Base-by-base conservation (phyloP, 257 asterid genomes). In the Ehretia macrophylla region DNA sequence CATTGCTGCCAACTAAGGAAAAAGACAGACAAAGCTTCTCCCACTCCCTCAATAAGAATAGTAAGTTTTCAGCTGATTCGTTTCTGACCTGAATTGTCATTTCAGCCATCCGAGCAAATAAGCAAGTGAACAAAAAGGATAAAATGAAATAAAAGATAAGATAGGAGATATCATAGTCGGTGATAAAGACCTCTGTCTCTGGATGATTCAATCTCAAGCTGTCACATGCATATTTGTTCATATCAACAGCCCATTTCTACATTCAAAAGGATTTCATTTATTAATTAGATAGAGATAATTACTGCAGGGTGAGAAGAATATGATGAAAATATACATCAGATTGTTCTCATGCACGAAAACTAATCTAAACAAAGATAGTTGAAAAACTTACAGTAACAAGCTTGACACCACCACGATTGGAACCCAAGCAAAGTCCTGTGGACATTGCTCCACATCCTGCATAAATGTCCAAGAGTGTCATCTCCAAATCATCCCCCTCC, bases 371-470 rank as follows among this genome's bases (percentile, higher is more conserved):
- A 59, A 51, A 40, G 11, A n/a, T n/a, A n/a, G n/a, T n/a, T 21
- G 20, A 17, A 58, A 59, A 66, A 73, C 75, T 65, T 67, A 84
- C 88, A 0, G 89, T 77, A 32, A 77, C 70, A 18, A 84, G 83
- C 20, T 77, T 77, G 14, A 77, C 86, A 6, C 86, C 93, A 56
- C 52, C 8, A 18, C 75, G 77, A 14, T 71, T 77, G 21, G 86
- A 86, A 67, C 93, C 93, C 17, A 84, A 75, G 52, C 86, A 79
- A 37, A 84, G 86, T 22, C 93, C 88, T 3, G 89, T 84, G 0
- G 88, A 81, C 93, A 82, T 84, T 13, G 78, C 93, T 17, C 93
- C 93, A 71, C 93, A 84, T 27, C 93, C 89, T 19, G 89, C 64
- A 53, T 81, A 84, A 47, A 84, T 13, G 60, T 84, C 93, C 52